Percentiles rank a stretch among this genome's conserved stretches.
phyloP scores from a whole-genome alignment of 768 basidiomycete genomes.

The Suillus discolor region DNA sequence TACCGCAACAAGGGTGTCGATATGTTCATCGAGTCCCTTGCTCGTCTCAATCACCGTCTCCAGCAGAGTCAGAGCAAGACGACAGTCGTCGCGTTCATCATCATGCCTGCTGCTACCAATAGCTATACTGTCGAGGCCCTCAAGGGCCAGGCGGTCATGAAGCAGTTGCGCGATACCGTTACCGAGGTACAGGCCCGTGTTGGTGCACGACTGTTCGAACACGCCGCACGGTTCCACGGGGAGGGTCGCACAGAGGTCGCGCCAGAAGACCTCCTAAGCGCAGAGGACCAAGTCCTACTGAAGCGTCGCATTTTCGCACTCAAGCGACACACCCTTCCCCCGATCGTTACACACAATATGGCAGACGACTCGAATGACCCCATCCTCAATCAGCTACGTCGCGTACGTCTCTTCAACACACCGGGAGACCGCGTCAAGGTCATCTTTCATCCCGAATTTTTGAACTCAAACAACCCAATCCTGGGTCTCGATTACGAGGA shows the following conservation, averaged over 20 bases:
- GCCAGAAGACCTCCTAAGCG: conserved; percentile 76
- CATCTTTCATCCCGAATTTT: conserved; percentile 97
- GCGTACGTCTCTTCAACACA: conserved; percentile 92
- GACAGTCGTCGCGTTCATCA: conserved; percentile 97
- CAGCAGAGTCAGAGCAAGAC: conserved; percentile 65
- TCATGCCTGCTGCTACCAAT: conserved; percentile 96
- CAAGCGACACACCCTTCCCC: conserved; percentile 92
- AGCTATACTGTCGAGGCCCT: conserved; percentile 98
- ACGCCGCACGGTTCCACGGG: conserved; percentile 90
- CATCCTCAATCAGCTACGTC: conserved; percentile 91
- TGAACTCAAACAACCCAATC: conserved; percentile 98
- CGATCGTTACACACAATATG: conserved; percentile 99
- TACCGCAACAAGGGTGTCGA: conserved; percentile 99
- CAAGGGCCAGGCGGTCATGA: conserved; percentile 96
- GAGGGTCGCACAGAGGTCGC: conserved; percentile 77
- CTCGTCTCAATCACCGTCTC: conserved; percentile 74
- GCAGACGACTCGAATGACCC: conserved; percentile 90
- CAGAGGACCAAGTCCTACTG: conserved; percentile 91
- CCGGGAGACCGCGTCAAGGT: conserved; percentile 92
- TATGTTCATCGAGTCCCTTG: conserved; percentile 98
- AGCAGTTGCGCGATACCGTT: conserved; percentile 94
- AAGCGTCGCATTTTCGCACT: conserved; percentile 97
- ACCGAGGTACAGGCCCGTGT: conserved; percentile 94
- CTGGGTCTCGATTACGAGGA: conserved; percentile 98
- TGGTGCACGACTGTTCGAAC: conserved; percentile 90